Base-by-base conservation (phyloP, 2,329 filamentous ascomycete species). In the Clarireedia paspali region DNA sequence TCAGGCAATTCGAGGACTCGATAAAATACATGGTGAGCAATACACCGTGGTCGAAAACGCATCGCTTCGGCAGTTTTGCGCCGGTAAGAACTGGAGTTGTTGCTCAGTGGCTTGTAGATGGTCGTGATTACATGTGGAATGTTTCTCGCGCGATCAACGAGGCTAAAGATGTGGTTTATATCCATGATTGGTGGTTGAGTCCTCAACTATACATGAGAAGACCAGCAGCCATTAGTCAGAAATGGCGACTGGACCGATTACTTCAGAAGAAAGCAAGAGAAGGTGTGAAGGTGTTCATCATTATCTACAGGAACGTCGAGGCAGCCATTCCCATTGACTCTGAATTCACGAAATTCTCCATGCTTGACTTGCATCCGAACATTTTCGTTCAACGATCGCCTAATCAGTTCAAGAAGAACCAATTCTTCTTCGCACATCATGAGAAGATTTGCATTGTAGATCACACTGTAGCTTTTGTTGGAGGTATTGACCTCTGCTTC, bases 71-170 rank as follows among this genome's bases (percentile, higher is more conserved):
- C 64, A 96, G 92, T 70, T 99, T 95, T 72, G 91, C 94, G 0
- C 94, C 94, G 0, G 87, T 97, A 1, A 83, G 94, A 58, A 84
- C 83, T 47, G 87, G 87, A 45, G 91, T 94, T 27, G 94, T 92
- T 73, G 91, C 91, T 2, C 91, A 96, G 67, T 97, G 92, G 91
- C 81, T 99, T 7, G 92, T 99, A 0, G 94, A 99, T 71, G 94
- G 89, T 15, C 84, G 94, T 63, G 94, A 99, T 70, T 95, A 97
- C 75, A 97, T 97, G 92, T 99, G 94, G 94, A 95, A 96, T 70
- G 91, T 97, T 6, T 97, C 92, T 10, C 83, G 92, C 61, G 94
- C 94, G 12, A 95, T 99, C 66, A 94, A 90, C 69, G 96, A 96
- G 84, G 94, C 94, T 7, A 89, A 89, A 66, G 94, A 97, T 73